Conservation (phyloP, 371 early-diverging fungal species). For the Mucor saturninus region DNA sequence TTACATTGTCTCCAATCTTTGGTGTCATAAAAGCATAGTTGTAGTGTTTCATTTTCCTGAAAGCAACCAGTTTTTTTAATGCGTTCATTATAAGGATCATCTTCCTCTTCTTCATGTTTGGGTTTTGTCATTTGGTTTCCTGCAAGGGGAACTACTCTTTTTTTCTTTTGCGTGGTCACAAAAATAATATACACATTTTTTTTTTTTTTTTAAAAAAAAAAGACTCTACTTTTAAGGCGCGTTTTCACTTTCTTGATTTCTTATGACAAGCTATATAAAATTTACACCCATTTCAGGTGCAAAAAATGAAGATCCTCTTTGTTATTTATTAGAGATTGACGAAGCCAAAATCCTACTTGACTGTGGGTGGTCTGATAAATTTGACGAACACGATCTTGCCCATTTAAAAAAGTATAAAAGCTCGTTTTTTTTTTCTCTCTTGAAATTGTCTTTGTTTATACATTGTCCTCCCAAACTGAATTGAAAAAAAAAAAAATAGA, state of each 20-base stretch:
- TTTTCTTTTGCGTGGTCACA: background rate
- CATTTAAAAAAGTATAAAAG: constrained; percentile 66
- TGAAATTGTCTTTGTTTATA: too few species aligned
- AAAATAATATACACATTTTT: background rate
- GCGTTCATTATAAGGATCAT: constrained; percentile 70
- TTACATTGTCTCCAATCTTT: constrained; percentile 82
- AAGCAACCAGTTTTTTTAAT: constrained; percentile 74
- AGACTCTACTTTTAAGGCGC: too few species aligned
- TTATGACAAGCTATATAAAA: constrained; percentile 72
- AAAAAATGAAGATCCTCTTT: constrained; percentile 81
- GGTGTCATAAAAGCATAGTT: constrained; percentile 74
- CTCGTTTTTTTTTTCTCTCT: too few species aligned
- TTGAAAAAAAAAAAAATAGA: constrained; percentile 40
- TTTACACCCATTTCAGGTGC: constrained; percentile 90
- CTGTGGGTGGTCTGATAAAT: constrained; percentile 87
- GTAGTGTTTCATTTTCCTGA: constrained; percentile 75
- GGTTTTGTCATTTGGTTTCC: background rate
- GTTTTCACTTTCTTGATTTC: background rate
- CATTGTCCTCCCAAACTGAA: too few species aligned
- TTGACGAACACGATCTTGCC: constrained; percentile 70
- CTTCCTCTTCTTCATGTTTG: constrained; percentile 43
- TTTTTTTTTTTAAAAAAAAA: background rate
- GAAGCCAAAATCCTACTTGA: constrained; percentile 90
- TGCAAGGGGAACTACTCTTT: background rate
- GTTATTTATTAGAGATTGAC: constrained; percentile 92